A percentile compares a stretch with the other conserved stretches of the same genome.
Conservation (phyloP, 805 yeast genomes). For the Cyberlindnera saturnus region DNA sequence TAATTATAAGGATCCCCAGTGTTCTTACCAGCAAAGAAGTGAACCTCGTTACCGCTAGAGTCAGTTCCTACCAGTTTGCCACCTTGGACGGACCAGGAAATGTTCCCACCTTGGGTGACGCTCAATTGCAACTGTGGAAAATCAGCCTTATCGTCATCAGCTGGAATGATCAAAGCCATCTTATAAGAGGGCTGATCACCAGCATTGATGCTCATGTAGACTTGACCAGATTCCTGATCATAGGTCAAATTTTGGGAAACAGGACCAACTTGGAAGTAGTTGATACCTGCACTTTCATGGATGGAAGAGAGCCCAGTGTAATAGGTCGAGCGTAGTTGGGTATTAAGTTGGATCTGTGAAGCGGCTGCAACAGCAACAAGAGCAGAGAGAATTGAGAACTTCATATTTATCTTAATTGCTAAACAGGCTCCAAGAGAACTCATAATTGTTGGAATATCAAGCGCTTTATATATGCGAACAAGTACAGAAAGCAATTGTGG, state of each 20-base stretch:
- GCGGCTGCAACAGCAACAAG: constrained; percentile 3
- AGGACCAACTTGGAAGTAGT: constrained; percentile 14
- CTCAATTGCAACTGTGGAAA: constrained; percentile 14
- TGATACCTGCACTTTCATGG: constrained; percentile 20
- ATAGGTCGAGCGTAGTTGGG: background rate
- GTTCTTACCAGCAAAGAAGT: constrained; percentile 38
- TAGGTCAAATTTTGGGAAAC: constrained; percentile 4
- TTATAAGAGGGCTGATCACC: background rate
- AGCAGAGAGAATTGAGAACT: constrained; percentile 4
- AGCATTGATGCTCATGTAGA: constrained; percentile 2
- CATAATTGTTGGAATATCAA: too few species aligned
- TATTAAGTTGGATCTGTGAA: constrained; percentile 2
- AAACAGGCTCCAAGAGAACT: too few species aligned
- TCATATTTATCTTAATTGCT: constrained; percentile 1
- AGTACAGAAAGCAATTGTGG: too few species aligned
- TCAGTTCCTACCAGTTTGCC: constrained; percentile 27
- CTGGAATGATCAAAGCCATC: constrained; percentile 5
- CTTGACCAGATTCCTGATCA: constrained; percentile 3
- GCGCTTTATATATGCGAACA: too few species aligned
- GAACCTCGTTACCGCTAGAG: constrained; percentile 14
- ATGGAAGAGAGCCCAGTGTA: constrained; percentile 8
- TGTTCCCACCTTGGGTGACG: constrained; percentile 4
- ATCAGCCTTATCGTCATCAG: background rate
- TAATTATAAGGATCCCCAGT: constrained; percentile 38
- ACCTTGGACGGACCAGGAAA: constrained; percentile 9